Conservation (phyloP, 192 early-diverging fungal genomes). For the Obelidium mucronatum region DNA sequence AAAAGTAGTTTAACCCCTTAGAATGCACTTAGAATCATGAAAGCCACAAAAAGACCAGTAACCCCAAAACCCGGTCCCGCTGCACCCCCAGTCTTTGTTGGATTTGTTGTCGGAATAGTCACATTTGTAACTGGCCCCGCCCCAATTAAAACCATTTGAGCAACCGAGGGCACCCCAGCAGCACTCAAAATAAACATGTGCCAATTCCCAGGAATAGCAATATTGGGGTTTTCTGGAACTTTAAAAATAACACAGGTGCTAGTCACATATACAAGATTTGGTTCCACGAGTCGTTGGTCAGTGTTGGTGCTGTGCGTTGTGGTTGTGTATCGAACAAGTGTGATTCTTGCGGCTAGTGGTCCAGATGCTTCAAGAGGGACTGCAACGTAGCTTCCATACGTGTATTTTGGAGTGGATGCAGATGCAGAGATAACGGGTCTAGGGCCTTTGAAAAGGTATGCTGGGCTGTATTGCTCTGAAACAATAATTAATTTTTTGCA, state of each 20-base stretch:
- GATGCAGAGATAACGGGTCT: background rate
- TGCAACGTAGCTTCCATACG: slow-evolving; percentile 7
- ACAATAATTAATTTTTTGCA: background rate
- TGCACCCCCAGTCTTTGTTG: too few relatives aligned
- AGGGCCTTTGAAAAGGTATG: slow-evolving; percentile 1
- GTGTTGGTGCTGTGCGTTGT: slow-evolving; percentile 43
- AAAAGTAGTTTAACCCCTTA: too few relatives aligned
- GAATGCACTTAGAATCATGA: too few relatives aligned
- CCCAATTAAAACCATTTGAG: slow-evolving; percentile 17
- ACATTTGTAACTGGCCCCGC: slow-evolving; percentile 17
- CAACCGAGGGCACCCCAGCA: slow-evolving; percentile 40
- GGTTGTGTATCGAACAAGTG: slow-evolving; percentile 41
- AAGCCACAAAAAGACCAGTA: too few relatives aligned
- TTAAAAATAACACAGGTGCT: slow-evolving; percentile 25
- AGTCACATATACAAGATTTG: slow-evolving; percentile 26
- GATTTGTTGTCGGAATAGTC: background rate
- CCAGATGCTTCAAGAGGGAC: slow-evolving; percentile 13
- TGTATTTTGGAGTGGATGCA: background rate
- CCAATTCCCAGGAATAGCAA: slow-evolving; percentile 53
- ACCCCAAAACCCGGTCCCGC: too few relatives aligned
- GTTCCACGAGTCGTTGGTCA: slow-evolving; percentile 36
- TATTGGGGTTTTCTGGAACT: slow-evolving; percentile 36
- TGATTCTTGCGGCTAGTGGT: background rate
- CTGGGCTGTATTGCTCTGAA: slow-evolving; percentile 14
- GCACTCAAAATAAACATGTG: slow-evolving; percentile 51